Evolutionary conservation across 2,329 filamentous ascomycete species (phyloP).

Genomic region (Aspergillus novofumigatus): DNA sequence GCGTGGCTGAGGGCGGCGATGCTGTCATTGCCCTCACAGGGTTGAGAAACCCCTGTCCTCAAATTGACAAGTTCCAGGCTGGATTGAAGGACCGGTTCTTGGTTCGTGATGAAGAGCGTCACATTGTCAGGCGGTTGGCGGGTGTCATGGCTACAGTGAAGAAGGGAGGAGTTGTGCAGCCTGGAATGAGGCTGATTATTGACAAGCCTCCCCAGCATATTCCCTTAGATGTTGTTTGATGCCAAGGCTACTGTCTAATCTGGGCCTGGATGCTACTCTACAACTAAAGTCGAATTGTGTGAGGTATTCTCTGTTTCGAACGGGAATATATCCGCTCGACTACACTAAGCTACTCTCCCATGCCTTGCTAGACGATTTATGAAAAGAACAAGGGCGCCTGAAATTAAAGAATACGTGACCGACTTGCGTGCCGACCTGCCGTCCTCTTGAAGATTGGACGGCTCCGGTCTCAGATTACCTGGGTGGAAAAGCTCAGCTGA

Average conservation of each 20-base stretch:
- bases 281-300: no score
- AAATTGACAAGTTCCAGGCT: conserved; percentile 3
- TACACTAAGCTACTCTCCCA: no score
- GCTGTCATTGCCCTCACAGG: conserved; percentile 4
- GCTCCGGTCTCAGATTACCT: no score
- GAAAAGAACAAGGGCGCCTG: no score
- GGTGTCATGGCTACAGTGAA: conserved; percentile 15
- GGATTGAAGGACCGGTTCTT: conserved; percentile 9
- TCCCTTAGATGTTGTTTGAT: background rate
- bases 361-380: no score
- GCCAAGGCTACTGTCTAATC: background rate
- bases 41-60: conserved; percentile 6
- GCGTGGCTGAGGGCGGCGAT: background rate
- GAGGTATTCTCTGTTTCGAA: no score
- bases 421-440: no score
- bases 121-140: conserved; percentile 5
- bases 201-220: background rate
- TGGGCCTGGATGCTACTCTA: background rate
- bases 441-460: no score
- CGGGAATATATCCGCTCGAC: no score
- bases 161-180: conserved; percentile 6
- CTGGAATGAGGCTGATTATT: conserved; percentile 4
- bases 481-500: no score
- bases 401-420: no score
- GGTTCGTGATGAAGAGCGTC: conserved; percentile 2